Evolutionary conservation across 257 asterid genomes (phyloP).

Genomic region (Paulownia fortunei): DNA sequence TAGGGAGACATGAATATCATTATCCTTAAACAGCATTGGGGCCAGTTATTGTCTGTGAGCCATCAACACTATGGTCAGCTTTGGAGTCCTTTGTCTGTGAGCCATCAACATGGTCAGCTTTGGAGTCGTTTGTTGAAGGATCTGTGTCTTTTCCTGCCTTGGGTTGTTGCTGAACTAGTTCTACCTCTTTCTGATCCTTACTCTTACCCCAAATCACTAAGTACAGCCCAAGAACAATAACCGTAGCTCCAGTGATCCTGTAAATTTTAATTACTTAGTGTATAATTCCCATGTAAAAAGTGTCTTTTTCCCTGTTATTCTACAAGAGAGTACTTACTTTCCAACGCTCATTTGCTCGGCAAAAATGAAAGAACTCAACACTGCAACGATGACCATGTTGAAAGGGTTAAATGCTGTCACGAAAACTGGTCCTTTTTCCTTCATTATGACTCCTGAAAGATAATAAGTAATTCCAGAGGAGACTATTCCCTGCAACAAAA

Average conservation of each 20-base stretch:
- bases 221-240: constrained; percentile 52
- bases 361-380: constrained; percentile 55
- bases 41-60: background rate
- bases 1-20: background rate
- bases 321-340: constrained; percentile 46
- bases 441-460: constrained; percentile 53
- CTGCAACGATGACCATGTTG: constrained; percentile 58
- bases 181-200: constrained; percentile 34
- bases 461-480: constrained; percentile 55
- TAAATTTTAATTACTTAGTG: background rate
- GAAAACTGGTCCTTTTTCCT: constrained; percentile 66
- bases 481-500: constrained; percentile 54
- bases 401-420: constrained; percentile 61
- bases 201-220: constrained; percentile 59
- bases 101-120: background rate
- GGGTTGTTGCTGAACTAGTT: background rate
- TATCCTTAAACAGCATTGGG: constrained; percentile 27
- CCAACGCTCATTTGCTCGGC: constrained; percentile 57
- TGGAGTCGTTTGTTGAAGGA: background rate
- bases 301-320: background rate
- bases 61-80: background rate
- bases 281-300: background rate
- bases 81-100: background rate
- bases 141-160: background rate
- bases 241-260: constrained; percentile 51